Base-by-base conservation (phyloP, 441 rosid genomes). In the Brassica hybrid region DNA sequence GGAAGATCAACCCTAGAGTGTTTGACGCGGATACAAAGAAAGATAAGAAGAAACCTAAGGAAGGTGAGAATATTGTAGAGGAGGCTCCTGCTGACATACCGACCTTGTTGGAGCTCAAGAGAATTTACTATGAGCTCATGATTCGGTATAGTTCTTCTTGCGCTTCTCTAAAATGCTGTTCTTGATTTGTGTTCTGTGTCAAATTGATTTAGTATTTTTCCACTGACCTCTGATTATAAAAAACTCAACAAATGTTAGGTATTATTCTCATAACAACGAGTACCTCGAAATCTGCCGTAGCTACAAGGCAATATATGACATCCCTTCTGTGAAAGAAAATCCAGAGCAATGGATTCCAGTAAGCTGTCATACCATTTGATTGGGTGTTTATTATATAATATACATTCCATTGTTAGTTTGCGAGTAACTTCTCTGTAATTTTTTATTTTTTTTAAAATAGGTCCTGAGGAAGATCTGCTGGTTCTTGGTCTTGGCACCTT, bases 51-150 rank as follows among this genome's bases (percentile, higher is more conserved):
- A 94, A 90, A 80, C 94, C 98, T 32, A 96, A 96, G 80, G 98
- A 96, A 85, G 98, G 94, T 71, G 98, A 92, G 38, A 84, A 83
- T 78, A 72, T 94, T 45, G 86, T 96, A 41, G 98, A 92, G 79
- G 98, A 91, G 86, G 97, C 99, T 72, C 94, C 99, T 41, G 96
- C 96, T 75, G 97, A 92, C 84, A 91, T 94, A 76, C 98, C 98
- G 21, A 88, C 96, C 3, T 79, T 96, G 34, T 81, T 90, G 89
- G 97, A 96, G 83, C 87, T 96, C 80, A 94, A 94, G 85, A 83
- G 88, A 66, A 90, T 91, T 34, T 94, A 94, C 85, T 90, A 92
- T 80, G 96, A 94, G 83, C 82, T 88, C 61, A 94, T 96, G 98
- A 96, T 94, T 70, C 72, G 99, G 99, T 91, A 85, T 57, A 64